A percentile compares a stretch with the other conserved stretches of the same genome.
phyloP scores from a whole-genome alignment of 1,284 basidiomycete genomes.

The Ceratobasidium sp. region DNA sequence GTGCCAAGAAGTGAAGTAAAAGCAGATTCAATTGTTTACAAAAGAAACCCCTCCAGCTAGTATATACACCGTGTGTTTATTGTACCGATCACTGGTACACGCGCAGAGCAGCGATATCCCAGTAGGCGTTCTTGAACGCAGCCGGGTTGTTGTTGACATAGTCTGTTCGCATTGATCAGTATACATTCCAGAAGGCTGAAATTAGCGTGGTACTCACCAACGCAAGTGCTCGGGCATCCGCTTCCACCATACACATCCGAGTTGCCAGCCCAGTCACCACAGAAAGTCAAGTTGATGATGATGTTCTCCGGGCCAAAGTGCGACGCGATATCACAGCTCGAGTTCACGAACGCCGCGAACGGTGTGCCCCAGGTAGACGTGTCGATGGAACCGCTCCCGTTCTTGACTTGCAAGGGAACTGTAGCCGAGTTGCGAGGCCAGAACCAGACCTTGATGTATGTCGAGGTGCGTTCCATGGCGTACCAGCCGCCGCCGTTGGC shows the following conservation, averaged over 20 bases:
- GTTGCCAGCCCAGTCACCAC: constrained; percentile 59
- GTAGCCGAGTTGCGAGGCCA: constrained; percentile 60
- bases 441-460: constrained; percentile 68
- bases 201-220: constrained; percentile 38
- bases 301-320: constrained; percentile 61
- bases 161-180: constrained; percentile 44
- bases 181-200: neutral
- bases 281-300: constrained; percentile 58
- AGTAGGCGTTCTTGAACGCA: constrained; percentile 64
- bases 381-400: constrained; percentile 57
- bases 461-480: constrained; percentile 63
- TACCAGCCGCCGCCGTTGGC: constrained; percentile 70
- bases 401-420: constrained; percentile 61
- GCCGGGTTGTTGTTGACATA: constrained; percentile 60
- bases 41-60: too few species aligned
- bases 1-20: too few species aligned
- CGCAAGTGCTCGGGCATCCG: constrained; percentile 49
- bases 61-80: neutral
- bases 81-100: constrained; percentile 54
- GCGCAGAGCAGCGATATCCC: constrained; percentile 62
- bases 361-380: constrained; percentile 63
- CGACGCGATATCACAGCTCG: constrained; percentile 56
- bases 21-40: too few species aligned
- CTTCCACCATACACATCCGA: constrained; percentile 49
- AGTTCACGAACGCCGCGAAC: constrained; percentile 59